Conservation (phyloP, 495 filamentous ascomycete genomes). For the Lophiostoma macrostomum region DNA sequence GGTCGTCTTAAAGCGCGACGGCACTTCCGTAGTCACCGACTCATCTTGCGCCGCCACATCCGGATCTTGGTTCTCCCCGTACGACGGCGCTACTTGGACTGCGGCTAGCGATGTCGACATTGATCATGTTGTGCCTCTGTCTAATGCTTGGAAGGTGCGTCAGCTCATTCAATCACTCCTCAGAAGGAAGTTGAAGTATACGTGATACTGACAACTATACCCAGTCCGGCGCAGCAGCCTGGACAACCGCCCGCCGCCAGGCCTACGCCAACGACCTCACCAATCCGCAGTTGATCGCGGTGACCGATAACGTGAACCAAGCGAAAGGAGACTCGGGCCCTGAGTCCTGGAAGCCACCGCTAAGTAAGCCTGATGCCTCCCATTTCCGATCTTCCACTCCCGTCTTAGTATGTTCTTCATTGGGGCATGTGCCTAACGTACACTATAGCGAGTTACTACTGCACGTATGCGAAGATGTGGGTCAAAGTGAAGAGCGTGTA, state of each 20-base stretch:
- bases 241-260: conserved; percentile 61
- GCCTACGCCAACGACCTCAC: conserved; percentile 69
- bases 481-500: conserved; percentile 66
- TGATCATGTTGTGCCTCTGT: conserved; percentile 72
- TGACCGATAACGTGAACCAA: conserved; percentile 72
- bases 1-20: conserved; percentile 66
- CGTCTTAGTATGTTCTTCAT: not conserved
- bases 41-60: conserved; percentile 54
- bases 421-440: not conserved
- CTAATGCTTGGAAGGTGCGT: conserved; percentile 68
- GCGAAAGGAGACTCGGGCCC: conserved; percentile 66
- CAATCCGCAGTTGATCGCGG: conserved; percentile 67
- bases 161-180: not conserved
- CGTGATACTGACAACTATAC: not conserved
- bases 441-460: conserved; percentile 57
- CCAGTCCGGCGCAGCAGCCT: conserved; percentile 46
- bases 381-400: no score
- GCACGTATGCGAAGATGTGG: conserved; percentile 72
- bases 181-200: not conserved
- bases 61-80: conserved; percentile 63
- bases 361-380: no score
- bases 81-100: conserved; percentile 69
- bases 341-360: conserved; percentile 70
- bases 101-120: conserved; percentile 65
- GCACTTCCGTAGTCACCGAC: conserved; percentile 50